Conservation (phyloP, 306 rosid species). For the Myrica gale region DNA sequence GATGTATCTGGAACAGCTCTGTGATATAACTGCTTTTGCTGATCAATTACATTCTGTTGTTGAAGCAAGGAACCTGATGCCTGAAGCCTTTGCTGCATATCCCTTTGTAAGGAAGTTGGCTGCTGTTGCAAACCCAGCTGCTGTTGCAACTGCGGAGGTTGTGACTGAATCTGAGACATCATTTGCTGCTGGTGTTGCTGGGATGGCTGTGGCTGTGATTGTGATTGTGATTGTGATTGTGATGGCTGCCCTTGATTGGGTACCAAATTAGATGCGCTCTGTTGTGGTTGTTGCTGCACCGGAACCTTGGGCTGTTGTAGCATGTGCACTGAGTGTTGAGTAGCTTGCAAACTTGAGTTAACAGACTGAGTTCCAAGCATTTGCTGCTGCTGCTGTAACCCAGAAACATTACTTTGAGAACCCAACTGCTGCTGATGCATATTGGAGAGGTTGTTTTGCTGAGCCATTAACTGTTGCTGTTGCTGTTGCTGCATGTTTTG, state of each 20-base stretch:
- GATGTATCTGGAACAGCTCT: conserved; percentile 77
- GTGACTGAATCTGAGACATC: conserved; percentile 71
- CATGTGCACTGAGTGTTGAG: conserved; percentile 68
- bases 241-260: conserved; percentile 62
- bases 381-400: conserved; percentile 66
- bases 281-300: conserved; percentile 66
- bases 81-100: conserved; percentile 79
- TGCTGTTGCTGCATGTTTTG: conserved; percentile 59
- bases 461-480: conserved; percentile 68
- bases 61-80: conserved; percentile 66
- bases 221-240: conserved; percentile 51
- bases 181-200: conserved; percentile 81
- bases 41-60: conserved; percentile 70
- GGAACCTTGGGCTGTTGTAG: conserved; percentile 67
- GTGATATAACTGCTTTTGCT: conserved; percentile 71
- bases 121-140: conserved; percentile 73
- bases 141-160: conserved; percentile 76
- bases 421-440: conserved; percentile 82
- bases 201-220: conserved; percentile 1
- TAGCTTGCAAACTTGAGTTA: conserved; percentile 68
- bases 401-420: conserved; percentile 57
- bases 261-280: conserved; percentile 52
- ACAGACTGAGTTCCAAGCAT: conserved; percentile 61
- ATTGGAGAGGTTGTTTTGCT: conserved; percentile 64
- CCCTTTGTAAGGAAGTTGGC: conserved; percentile 64